Percentiles rank a stretch among this genome's conserved stretches.
Conservation (phyloP, 2,329 filamentous ascomycete species). For the Hypocrella siamensis region DNA sequence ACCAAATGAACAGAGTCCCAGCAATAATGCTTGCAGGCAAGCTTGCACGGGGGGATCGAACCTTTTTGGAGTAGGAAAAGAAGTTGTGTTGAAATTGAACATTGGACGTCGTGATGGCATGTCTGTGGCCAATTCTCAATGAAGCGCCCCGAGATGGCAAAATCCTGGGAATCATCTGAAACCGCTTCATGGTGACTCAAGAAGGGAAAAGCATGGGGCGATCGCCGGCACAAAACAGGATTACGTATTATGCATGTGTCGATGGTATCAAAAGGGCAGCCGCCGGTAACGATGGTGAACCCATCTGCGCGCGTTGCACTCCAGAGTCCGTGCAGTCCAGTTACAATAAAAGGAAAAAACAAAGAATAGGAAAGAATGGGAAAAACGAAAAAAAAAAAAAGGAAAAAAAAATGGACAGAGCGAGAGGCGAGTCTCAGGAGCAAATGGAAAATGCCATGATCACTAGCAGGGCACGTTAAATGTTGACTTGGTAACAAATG, state of each 20-base stretch:
- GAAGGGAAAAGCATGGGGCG: too few species aligned
- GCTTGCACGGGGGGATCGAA: slow-evolving; percentile 3
- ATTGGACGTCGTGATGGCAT: neutral
- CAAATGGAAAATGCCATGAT: too few species aligned
- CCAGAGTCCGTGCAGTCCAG: too few species aligned
- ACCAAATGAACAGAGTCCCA: slow-evolving; percentile 24
- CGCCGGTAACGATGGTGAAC: too few species aligned
- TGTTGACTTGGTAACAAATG: too few species aligned
- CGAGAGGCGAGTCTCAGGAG: too few species aligned
- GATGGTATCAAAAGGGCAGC: too few species aligned
- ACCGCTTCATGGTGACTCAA: slow-evolving; percentile 5
- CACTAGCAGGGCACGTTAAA: too few species aligned
- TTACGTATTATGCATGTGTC: too few species aligned
- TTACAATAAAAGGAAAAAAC: neutral
- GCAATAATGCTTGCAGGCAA: slow-evolving; percentile 18
- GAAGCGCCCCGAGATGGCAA: slow-evolving; percentile 2
- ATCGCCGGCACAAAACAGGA: too few species aligned
- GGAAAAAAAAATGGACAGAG: neutral
- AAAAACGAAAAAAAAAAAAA: neutral
- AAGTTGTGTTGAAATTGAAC: slow-evolving; percentile 1
- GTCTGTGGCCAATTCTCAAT: slow-evolving; percentile 1
- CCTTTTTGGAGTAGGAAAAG: slow-evolving; percentile 1
- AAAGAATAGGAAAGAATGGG: neutral
- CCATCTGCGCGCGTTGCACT: too few species aligned
- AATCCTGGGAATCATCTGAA: slow-evolving; percentile 3